phyloP scores from a whole-genome alignment of 2,329 filamentous ascomycete genomes.

The Aureobasidium sp. region DNA sequence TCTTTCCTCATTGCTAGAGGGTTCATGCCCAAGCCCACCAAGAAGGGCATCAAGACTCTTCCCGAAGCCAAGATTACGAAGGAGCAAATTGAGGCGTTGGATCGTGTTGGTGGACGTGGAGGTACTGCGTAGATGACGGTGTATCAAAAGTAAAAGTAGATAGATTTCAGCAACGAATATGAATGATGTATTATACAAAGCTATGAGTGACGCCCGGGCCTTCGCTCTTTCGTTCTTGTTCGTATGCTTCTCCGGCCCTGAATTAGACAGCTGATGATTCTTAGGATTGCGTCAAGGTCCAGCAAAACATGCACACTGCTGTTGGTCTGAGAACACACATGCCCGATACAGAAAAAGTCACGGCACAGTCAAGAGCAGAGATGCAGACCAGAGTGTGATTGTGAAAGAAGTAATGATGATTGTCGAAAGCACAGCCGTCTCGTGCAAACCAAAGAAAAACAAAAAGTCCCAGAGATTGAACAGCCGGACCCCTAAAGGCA shows the following conservation, averaged over 20 bases:
- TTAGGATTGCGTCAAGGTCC: no score
- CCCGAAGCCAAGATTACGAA: constrained; percentile 41
- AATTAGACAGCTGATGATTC: no score
- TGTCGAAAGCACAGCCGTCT: not conserved
- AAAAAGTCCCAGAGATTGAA: not conserved
- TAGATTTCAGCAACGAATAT: not conserved
- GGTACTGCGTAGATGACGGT: constrained; percentile 18
- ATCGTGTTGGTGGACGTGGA: constrained; percentile 49
- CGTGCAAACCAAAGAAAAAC: no score
- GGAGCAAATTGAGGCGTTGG: constrained; percentile 43
- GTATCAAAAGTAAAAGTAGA: not conserved
- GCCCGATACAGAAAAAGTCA: not conserved
- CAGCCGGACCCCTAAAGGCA: not conserved
- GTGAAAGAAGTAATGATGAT: not conserved
- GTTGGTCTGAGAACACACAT: not conserved
- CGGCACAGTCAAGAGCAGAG: not conserved
- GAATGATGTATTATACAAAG: not conserved
- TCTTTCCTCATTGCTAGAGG: constrained; percentile 56
- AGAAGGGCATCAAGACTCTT: constrained; percentile 29
- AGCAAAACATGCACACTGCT: no score
- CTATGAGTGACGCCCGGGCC: no score
- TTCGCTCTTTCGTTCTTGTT: no score
- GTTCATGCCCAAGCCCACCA: constrained; percentile 49
- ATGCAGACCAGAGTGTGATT: not conserved
- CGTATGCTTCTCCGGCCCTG: no score